Evolutionary conservation across 2,329 filamentous ascomycete species (phyloP), one percentile per base, ranked within the genome.

Genomic region (Neopestalotiopsis sp.): DNA sequence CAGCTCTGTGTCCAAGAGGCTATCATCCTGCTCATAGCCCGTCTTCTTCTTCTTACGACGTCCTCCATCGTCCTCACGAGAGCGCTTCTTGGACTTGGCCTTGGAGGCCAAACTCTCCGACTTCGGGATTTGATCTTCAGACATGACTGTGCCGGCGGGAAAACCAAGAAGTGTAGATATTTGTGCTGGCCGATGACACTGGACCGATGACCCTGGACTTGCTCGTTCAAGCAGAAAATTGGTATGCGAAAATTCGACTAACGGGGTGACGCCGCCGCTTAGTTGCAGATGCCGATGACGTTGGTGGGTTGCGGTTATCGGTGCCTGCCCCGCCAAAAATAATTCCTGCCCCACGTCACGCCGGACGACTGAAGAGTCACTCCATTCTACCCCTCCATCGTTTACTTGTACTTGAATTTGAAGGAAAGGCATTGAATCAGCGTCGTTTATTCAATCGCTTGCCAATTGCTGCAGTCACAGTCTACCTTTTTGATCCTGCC

Each of bases 1-100:
- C 42, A 91, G 88, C 74, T 94, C 89, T 58, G 89, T 86, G 77
- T 94, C 90, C 69, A 91, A 79, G 34, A 86, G 81, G 30, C 83
- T 84, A 62, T 91, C 88, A 57, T 89, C 85, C 57, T 83, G 73
- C 69, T 87, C 83, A 67, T 82, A 81, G 76, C 87, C 84, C 75
- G 84, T 84, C 70, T 84, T 85, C 81, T 89, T 91, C 74, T 86
- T 85, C 70, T 79, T 83, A 4, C 80, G 75, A 52, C 78, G 77
- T 17, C 81, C 81, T 12, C 81, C 81, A 12, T 84, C 82, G 30
- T 83, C 80, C 28, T 88, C 87, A 1, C 84, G 84, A 70, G 87
- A 85, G 73, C 90, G 88, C 80, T 89, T 92, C 75, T 83, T 87
- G 63, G 83, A 72, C 69, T 78, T 79, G 67, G 75, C 71, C 70